These are phyloP conservation scores for Rhexocercosporidium sp. DNA, from an alignment of 2,329 filamentous ascomycete species.

Conservation along the genomic window DNA sequence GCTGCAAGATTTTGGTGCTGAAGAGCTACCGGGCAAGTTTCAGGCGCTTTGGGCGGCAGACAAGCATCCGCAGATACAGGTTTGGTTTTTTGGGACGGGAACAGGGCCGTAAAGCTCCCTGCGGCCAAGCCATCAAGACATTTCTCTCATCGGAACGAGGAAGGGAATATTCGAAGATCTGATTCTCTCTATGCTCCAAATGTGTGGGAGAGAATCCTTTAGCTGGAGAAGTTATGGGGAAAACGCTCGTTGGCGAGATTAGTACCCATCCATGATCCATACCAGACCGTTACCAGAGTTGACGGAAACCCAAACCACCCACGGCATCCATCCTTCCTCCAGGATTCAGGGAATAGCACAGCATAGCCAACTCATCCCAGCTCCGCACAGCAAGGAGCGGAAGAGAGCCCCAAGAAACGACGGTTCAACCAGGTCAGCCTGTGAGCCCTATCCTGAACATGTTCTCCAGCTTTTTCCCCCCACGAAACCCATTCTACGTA, in stretches of 20 bases:
- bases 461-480: neutral
- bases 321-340: neutral
- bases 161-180: neutral
- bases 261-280: constrained; percentile 1
- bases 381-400: neutral
- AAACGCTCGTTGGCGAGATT: neutral
- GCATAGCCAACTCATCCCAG: neutral
- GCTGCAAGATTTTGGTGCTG: neutral
- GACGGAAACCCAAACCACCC: constrained; percentile 5
- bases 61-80: neutral
- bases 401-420: neutral
- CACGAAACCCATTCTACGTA: neutral
- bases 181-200: neutral
- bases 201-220: neutral
- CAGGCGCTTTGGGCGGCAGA: neutral
- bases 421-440: neutral
- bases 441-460: neutral
- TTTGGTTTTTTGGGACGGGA: neutral
- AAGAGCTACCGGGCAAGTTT: neutral
- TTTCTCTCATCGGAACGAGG: neutral
- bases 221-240: neutral
- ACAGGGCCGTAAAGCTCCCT: neutral
- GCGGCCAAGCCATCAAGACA: neutral
- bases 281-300: constrained; percentile 8
- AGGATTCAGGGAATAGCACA: no score